Conservation (phyloP, 73 alveolate genomes). For the Paramecium primaurelia region DNA sequence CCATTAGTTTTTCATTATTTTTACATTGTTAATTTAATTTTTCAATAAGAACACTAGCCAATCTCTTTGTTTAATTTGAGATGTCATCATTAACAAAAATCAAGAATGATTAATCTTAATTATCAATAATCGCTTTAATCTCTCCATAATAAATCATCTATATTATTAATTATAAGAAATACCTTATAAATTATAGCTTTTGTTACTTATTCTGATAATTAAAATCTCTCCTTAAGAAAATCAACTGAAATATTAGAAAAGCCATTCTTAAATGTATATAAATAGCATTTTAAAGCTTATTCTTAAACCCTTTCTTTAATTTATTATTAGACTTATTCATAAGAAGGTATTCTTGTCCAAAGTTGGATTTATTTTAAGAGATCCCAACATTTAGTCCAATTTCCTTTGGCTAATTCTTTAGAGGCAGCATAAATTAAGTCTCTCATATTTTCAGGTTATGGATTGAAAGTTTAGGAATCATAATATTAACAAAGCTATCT, state of each 20-base stretch:
- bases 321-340: not conserved
- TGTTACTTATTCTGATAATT: not conserved
- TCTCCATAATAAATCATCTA: constrained; percentile 22
- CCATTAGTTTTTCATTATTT: not conserved
- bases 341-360: not conserved
- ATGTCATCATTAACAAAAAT: not conserved
- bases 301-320: constrained; percentile 22
- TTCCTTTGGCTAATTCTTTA: not conserved
- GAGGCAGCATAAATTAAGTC: constrained; percentile 18
- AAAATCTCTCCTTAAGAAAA: not conserved
- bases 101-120: not conserved
- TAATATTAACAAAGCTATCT: constrained; percentile 1
- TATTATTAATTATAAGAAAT: not conserved
- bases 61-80: not conserved
- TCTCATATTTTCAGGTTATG: constrained; percentile 18
- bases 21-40: not conserved
- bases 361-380: not conserved
- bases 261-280: constrained; percentile 3
- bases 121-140: not conserved
- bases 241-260: not conserved
- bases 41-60: not conserved
- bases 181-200: not conserved
- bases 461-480: not conserved
- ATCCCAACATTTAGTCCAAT: constrained; percentile 33
- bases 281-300: constrained; percentile 15